Evolutionary conservation across 2,329 filamentous ascomycete species (phyloP).

Genomic region (Tolypocladium pustulatum): DNA sequence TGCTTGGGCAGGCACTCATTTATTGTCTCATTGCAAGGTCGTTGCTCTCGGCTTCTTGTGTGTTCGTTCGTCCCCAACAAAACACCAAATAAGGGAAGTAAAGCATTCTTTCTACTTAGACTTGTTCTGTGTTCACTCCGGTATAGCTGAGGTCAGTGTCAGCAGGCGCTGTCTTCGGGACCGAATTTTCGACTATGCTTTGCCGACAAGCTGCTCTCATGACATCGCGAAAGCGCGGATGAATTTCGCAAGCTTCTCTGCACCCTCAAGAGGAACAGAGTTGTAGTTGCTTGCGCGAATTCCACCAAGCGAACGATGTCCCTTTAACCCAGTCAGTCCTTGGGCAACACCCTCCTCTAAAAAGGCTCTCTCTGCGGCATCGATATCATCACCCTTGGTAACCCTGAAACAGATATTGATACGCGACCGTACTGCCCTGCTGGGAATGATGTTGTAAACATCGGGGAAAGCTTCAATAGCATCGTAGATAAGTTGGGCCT

Average conservation of each 20-base stretch:
- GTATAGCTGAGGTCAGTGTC: too few relatives aligned
- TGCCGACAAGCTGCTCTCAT: too few relatives aligned
- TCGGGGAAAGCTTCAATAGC: conserved; percentile 64
- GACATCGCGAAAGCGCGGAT: conserved; percentile 25
- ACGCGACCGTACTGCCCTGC: conserved; percentile 64
- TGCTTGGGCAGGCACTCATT: too few relatives aligned
- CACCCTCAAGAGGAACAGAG: conserved; percentile 58
- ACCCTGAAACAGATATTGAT: conserved; percentile 97
- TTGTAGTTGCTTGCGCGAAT: conserved; percentile 88
- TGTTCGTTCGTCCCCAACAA: too few relatives aligned
- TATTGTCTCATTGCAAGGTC: too few relatives aligned
- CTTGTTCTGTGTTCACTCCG: too few relatives aligned
- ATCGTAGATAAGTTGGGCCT: conserved; percentile 66
- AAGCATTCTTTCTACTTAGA: too few relatives aligned
- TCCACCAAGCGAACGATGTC: conserved; percentile 80
- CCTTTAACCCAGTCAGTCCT: conserved; percentile 73
- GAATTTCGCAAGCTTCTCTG: conserved; percentile 56
- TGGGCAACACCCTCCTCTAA: conserved; percentile 58
- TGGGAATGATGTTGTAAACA: conserved; percentile 66
- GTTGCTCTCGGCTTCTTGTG: too few relatives aligned
- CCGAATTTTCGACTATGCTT: too few relatives aligned
- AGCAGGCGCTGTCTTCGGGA: too few relatives aligned
- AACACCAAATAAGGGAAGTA: too few relatives aligned
- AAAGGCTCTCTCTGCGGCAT: conserved; percentile 69
- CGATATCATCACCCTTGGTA: conserved; percentile 44